Percentiles rank a stretch among this genome's conserved stretches.
Evolutionary conservation across 73 alveolate species (phyloP).

Genomic region (Symbiodinium pilosum): DNA sequence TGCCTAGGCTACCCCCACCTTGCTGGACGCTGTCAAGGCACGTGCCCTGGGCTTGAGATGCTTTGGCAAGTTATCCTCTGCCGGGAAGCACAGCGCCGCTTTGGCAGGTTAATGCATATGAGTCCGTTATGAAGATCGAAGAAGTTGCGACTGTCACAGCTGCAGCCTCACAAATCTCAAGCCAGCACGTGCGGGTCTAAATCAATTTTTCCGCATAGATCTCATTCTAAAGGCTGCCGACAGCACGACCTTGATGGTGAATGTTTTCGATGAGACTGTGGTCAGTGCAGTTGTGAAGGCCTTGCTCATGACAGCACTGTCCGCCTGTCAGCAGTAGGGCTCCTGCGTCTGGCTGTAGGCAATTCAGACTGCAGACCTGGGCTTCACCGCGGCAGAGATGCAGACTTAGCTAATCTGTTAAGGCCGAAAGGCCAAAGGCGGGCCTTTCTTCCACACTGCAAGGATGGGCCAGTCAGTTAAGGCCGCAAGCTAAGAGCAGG

Average conservation of each 20-base stretch:
- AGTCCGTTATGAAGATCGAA: conserved; percentile 40
- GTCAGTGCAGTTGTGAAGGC: conserved; percentile 23
- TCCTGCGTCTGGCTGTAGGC: too few species aligned
- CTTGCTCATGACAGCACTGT: too few species aligned
- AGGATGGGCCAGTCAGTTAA: background rate
- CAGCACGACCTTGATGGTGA: conserved; percentile 48
- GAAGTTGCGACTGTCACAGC: conserved; percentile 58
- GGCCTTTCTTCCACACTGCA: too few species aligned
- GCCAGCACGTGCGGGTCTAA: too few species aligned
- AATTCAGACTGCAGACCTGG: conserved; percentile 56
- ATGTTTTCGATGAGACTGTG: conserved; percentile 67
- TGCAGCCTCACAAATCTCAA: background rate
- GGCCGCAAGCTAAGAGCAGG: background rate
- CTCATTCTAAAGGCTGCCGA: conserved; percentile 11
- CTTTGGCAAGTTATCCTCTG: too few species aligned
- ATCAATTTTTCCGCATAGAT: too few species aligned
- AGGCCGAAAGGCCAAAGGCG: too few species aligned
- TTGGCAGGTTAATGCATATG: conserved; percentile 53
- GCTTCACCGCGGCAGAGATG: conserved; percentile 49
- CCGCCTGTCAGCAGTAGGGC: too few species aligned
- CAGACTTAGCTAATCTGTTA: background rate
- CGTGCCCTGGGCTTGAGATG: too few species aligned
- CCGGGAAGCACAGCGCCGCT: too few species aligned
- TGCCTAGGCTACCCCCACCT: conserved; percentile 36
- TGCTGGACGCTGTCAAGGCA: conserved; percentile 36